Evolutionary conservation across 2,329 filamentous ascomycete genomes (phyloP).

Genomic region (Chrysoporthe cubensis): DNA sequence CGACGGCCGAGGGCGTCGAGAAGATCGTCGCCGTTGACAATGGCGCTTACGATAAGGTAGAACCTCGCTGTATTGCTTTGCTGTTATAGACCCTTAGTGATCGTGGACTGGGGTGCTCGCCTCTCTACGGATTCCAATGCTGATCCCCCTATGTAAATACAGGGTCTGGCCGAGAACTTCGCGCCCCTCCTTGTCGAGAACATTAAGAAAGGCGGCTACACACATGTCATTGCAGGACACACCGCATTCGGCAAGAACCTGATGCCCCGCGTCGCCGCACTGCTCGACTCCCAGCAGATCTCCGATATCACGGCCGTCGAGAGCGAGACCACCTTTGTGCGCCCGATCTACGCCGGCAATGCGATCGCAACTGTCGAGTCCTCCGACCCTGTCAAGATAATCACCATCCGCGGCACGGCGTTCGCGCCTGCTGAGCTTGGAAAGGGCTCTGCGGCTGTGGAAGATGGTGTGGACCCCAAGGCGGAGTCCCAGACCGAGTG

Average conservation of each 20-base stretch:
- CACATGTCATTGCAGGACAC: slow-evolving; percentile 87
- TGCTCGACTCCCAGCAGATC: slow-evolving; percentile 90
- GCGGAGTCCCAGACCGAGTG: slow-evolving; percentile 75
- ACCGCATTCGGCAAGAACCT: slow-evolving; percentile 97
- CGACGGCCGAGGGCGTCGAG: slow-evolving; percentile 87
- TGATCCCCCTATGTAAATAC: slow-evolving; percentile 5
- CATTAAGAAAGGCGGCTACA: slow-evolving; percentile 93
- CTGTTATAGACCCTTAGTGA: background rate
- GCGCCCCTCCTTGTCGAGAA: slow-evolving; percentile 94
- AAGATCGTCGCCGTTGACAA: slow-evolving; percentile 92
- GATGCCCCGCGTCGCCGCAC: slow-evolving; percentile 85
- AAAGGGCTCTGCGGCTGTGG: slow-evolving; percentile 74
- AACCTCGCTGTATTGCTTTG: slow-evolving; percentile 7
- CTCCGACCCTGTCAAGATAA: slow-evolving; percentile 79
- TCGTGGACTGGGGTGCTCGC: background rate
- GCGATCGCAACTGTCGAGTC: slow-evolving; percentile 96
- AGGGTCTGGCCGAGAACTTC: slow-evolving; percentile 92
- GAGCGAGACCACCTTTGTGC: slow-evolving; percentile 90
- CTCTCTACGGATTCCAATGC: slow-evolving; percentile 5
- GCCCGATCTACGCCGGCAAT: slow-evolving; percentile 97
- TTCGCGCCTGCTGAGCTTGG: slow-evolving; percentile 77
- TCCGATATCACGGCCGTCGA: slow-evolving; percentile 89
- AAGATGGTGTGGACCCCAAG: slow-evolving; percentile 85
- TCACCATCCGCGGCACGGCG: slow-evolving; percentile 91
- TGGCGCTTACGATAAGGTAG: slow-evolving; percentile 86